A percentile compares a stretch with the other conserved stretches of the same genome.
Conservation (phyloP, 2,329 filamentous ascomycete species). For the Neofusicoccum laricinum region DNA sequence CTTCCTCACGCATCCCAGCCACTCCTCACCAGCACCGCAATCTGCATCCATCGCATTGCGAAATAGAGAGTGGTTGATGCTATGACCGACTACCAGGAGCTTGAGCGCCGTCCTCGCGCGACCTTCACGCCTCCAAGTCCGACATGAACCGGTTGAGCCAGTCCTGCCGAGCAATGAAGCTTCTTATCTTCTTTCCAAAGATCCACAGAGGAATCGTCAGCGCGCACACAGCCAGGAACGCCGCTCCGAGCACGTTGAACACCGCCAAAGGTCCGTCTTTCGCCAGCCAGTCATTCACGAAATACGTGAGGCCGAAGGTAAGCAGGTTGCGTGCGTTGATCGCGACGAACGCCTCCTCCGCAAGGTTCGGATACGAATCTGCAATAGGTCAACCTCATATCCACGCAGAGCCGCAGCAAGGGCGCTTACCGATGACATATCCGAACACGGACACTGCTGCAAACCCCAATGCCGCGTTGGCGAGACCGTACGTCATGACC, state of each 20-base stretch:
- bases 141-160: conserved; percentile 30
- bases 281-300: conserved; percentile 32
- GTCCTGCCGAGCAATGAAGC: conserved; percentile 43
- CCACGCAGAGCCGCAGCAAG: background rate
- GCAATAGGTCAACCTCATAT: background rate
- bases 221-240: conserved; percentile 44
- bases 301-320: conserved; percentile 47
- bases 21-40: too few relatives aligned
- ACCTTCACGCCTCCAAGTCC: conserved; percentile 17
- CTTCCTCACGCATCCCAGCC: too few relatives aligned
- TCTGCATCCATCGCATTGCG: too few relatives aligned
- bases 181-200: conserved; percentile 47
- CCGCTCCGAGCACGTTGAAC: conserved; percentile 29
- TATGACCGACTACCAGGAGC: too few relatives aligned
- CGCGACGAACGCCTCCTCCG: conserved; percentile 51
- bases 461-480: conserved; percentile 41
- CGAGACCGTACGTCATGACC: conserved; percentile 34
- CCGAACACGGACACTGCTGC: conserved; percentile 43
- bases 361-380: conserved; percentile 45
- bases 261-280: conserved; percentile 26
- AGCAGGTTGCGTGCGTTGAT: conserved; percentile 51
- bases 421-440: conserved; percentile 43
- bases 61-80: too few relatives aligned
- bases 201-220: conserved; percentile 51
- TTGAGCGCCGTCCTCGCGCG: too few relatives aligned